A percentile compares a stretch with the other conserved stretches of the same genome.
Evolutionary conservation across 306 rosid species (phyloP).

Genomic region (Rosa rugosa): DNA sequence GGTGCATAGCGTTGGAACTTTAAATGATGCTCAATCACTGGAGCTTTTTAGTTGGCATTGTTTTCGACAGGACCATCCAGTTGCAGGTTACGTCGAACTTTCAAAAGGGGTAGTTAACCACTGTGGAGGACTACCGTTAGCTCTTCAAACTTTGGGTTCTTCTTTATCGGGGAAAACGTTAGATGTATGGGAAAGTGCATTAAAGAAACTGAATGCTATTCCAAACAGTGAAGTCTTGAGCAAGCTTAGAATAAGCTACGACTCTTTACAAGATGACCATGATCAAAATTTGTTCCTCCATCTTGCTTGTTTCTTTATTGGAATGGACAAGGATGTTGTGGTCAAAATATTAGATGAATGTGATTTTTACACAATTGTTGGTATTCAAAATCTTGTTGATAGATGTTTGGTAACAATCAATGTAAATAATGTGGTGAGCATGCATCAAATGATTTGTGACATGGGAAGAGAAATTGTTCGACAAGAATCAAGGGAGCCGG

Average conservation of each 20-base stretch:
- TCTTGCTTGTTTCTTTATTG: background rate
- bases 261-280: background rate
- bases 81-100: background rate
- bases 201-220: background rate
- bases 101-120: background rate
- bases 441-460: slow-evolving; percentile 4
- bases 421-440: background rate
- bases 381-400: slow-evolving; percentile 5
- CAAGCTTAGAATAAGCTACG: background rate
- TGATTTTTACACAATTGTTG: background rate
- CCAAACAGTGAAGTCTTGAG: background rate
- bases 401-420: background rate
- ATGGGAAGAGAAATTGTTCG: slow-evolving; percentile 10
- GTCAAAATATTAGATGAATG: background rate
- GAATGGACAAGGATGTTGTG: background rate
- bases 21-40: background rate
- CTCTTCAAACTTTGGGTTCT: background rate
- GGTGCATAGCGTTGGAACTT: background rate
- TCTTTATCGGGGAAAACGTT: background rate
- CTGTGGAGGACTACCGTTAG: background rate
- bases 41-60: slow-evolving; percentile 2
- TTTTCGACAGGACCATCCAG: background rate
- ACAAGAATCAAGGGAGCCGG: background rate
- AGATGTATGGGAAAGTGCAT: background rate
- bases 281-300: background rate